These are phyloP conservation scores for Yamadazyma atmosphaerica DNA, from an alignment of 1,139 yeast genomes.

Conservation along the genomic window DNA sequence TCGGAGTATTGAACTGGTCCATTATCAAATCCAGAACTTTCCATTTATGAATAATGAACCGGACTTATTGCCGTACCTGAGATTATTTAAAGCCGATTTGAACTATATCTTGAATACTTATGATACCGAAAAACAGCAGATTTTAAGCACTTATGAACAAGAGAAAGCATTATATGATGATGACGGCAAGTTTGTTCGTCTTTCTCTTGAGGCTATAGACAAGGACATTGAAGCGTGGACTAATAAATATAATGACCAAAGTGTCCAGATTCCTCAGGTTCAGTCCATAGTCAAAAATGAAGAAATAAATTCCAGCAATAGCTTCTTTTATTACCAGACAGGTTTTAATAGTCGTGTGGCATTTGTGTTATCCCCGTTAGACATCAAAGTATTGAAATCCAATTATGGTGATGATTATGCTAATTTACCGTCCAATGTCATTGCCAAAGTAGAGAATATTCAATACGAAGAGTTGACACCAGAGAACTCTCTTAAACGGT, in stretches of 20 bases:
- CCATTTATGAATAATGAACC: constrained; percentile 29
- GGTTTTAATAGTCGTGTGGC: constrained; percentile 65
- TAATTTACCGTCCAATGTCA: constrained; percentile 64
- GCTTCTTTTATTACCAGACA: constrained; percentile 59
- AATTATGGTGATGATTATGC: constrained; percentile 60
- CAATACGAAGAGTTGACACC: constrained; percentile 60
- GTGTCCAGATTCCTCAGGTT: not conserved
- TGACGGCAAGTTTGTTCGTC: constrained; percentile 53
- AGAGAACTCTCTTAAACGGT: constrained; percentile 54
- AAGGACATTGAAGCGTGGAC: constrained; percentile 42
- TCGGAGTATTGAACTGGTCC: constrained; percentile 31
- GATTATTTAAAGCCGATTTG: constrained; percentile 66
- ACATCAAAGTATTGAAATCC: constrained; percentile 66
- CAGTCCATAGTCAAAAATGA: constrained; percentile 11
- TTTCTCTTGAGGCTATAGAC: constrained; percentile 60
- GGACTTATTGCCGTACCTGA: constrained; percentile 34
- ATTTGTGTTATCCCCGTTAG: constrained; percentile 75
- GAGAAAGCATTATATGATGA: constrained; percentile 63
- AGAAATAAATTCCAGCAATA: constrained; percentile 10
- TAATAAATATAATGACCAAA: constrained; percentile 14
- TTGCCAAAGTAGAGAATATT: constrained; percentile 68
- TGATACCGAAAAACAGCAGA: constrained; percentile 53
- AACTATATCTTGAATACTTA: constrained; percentile 54
- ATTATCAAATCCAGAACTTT: constrained; percentile 26
- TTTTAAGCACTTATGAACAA: constrained; percentile 48